Evolutionary conservation across 2,329 filamentous ascomycete genomes (phyloP), one percentile per base, ranked within the genome.

Genomic region (Zelopaecilomyces penicillatus): DNA sequence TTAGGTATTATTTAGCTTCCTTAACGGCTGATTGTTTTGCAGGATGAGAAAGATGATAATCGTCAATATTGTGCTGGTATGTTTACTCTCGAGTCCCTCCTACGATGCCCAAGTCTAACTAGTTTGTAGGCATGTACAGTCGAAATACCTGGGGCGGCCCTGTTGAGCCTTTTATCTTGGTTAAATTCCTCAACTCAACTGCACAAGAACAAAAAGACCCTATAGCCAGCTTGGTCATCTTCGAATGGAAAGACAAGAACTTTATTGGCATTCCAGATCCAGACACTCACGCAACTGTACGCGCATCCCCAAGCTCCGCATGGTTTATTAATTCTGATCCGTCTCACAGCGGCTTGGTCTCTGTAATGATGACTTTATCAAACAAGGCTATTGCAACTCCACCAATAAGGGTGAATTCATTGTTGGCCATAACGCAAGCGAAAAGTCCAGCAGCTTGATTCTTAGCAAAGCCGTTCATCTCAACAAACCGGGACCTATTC

Each of bases 221-320:
- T 5, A 72, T 87, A 37, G 83, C 89, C 52, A 94, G 88, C 63
- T 67, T 96, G 55, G 74, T 95, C 42, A 83, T 98, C 51, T 98
- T 95, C 64, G 91, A 98, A 67, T 98, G 90, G 87, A 82, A 77
- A 54, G 93, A 98, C 60, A 82, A 85, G 60, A 68, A 79, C 42
- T 73, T 91, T 44, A 81, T 98, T 52, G 90, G 91, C 37, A 75
- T 85, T 47, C 74, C 75, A 32, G 70, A 78, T 41, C 71, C 72
- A 29, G 65, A 74, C 11, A 73, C 75, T 42, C 68, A 74, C 31
- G 62, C 67, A 39, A 71, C 75, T 57, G 80, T 83, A 72, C 54
- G 67, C 52, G 37, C 40, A 39, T 41, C 49, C 38, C 37, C 42
- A 39, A 37, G 39, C 39, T 29, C 19, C 36, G 29, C 6, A 11